phyloP scores from a whole-genome alignment of 2,329 filamentous ascomycete genomes.

The Talaromyces albobiverticillius region DNA sequence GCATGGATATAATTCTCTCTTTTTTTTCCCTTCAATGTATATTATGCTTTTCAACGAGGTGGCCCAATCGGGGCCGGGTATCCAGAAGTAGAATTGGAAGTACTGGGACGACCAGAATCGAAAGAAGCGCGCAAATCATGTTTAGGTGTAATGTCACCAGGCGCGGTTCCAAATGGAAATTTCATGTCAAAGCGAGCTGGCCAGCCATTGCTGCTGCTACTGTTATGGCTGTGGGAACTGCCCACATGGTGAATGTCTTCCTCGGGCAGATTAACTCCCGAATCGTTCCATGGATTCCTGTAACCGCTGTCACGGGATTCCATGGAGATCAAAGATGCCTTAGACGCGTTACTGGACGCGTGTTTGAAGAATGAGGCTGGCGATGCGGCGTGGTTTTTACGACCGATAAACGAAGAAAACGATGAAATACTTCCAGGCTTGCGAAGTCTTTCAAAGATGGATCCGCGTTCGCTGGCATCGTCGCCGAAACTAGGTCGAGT shows the following conservation, averaged over 20 bases:
- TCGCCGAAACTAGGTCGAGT: slow-evolving; percentile 81
- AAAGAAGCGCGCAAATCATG: slow-evolving; percentile 80
- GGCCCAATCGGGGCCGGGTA: slow-evolving; percentile 89
- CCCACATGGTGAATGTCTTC: slow-evolving; percentile 63
- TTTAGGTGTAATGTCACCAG: slow-evolving; percentile 79
- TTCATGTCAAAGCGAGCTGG: slow-evolving; percentile 58
- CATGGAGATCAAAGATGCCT: slow-evolving; percentile 92
- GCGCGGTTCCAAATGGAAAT: slow-evolving; percentile 61
- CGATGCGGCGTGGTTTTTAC: slow-evolving; percentile 89
- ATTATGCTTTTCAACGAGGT: slow-evolving; percentile 68
- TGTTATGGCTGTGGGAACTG: slow-evolving; percentile 60
- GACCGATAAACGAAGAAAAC: slow-evolving; percentile 92
- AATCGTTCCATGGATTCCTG: slow-evolving; percentile 97
- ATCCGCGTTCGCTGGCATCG: slow-evolving; percentile 75
- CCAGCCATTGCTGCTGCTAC: slow-evolving; percentile 59
- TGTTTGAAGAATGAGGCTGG: slow-evolving; percentile 89
- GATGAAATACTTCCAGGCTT: slow-evolving; percentile 94
- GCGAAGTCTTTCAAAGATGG: slow-evolving; percentile 84
- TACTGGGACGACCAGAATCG: slow-evolving; percentile 88
- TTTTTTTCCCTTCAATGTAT: slow-evolving; percentile 33
- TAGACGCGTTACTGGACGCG: slow-evolving; percentile 83
- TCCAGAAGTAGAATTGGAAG: slow-evolving; percentile 96
- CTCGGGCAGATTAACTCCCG: slow-evolving; percentile 88
- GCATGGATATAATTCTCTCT: slow-evolving; percentile 22
- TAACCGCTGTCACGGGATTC: slow-evolving; percentile 94